phyloP scores from a whole-genome alignment of 371 early-diverging fungal genomes.

The Caulochytrium protostelioides region DNA sequence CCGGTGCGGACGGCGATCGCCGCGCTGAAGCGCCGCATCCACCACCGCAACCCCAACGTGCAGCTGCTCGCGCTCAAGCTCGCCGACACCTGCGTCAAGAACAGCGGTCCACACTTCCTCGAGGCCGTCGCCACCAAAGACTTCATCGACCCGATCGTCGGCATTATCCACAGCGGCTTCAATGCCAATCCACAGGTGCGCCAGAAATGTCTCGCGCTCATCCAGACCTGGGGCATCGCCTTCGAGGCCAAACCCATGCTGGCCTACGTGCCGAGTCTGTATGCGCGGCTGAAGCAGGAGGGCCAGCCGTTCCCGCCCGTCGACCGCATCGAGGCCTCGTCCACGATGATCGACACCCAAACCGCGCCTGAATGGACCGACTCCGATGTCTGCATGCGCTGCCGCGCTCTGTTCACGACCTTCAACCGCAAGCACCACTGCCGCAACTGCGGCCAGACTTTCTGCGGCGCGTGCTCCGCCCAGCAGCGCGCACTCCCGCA shows the following conservation, averaged over 20 bases:
- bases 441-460: constrained; percentile 80
- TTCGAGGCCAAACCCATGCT: constrained; percentile 51
- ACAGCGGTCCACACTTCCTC: constrained; percentile 65
- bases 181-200: constrained; percentile 47
- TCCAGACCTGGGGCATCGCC: constrained; percentile 73
- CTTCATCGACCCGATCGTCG: constrained; percentile 40
- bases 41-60: constrained; percentile 76
- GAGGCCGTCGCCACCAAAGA: constrained; percentile 66
- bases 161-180: neutral
- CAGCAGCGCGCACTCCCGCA: constrained; percentile 58
- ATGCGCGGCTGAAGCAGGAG: constrained; percentile 46
- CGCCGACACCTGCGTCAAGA: constrained; percentile 79
- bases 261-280: constrained; percentile 47
- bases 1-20: constrained; percentile 49
- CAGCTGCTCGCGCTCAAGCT: constrained; percentile 67
- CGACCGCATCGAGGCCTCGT: constrained; percentile 21
- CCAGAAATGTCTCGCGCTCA: constrained; percentile 39
- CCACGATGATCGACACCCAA: constrained; percentile 40
- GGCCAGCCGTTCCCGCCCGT: constrained; percentile 39
- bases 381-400: constrained; percentile 72
- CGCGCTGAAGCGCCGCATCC: constrained; percentile 50
- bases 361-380: constrained; percentile 89
- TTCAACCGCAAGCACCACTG: constrained; percentile 94
- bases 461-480: constrained; percentile 73
- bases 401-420: constrained; percentile 65